Percentiles rank a stretch among this genome's conserved stretches.
Conservation (phyloP, 352 stramenopile species). For the Pilasporangium apinafurcum region DNA sequence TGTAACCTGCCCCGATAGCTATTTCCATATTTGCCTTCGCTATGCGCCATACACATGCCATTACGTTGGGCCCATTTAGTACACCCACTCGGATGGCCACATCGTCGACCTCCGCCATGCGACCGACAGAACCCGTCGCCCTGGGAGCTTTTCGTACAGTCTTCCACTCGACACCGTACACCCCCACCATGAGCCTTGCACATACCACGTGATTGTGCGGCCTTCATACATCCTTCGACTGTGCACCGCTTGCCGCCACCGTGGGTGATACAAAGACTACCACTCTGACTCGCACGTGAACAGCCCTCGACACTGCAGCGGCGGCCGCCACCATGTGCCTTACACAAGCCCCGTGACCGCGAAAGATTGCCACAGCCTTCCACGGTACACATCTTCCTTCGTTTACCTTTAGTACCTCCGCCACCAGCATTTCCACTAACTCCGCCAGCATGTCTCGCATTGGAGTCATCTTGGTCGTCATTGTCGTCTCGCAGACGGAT, state of each 20-base stretch:
- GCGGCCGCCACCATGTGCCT: slow-evolving; percentile 64
- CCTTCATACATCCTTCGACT: slow-evolving; percentile 70
- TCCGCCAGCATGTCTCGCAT: slow-evolving; percentile 4
- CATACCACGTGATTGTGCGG: slow-evolving; percentile 75
- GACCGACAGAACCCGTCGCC: slow-evolving; percentile 80
- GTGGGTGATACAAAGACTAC: slow-evolving; percentile 78
- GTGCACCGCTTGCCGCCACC: slow-evolving; percentile 81
- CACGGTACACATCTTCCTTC: slow-evolving; percentile 75
- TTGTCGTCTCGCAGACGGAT: slow-evolving; percentile 5
- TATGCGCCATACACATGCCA: slow-evolving; percentile 83
- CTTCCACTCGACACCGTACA: slow-evolving; percentile 79
- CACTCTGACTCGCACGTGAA: slow-evolving; percentile 69
- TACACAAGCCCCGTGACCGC: slow-evolving; percentile 70
- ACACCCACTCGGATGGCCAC: slow-evolving; percentile 62
- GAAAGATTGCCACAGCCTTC: slow-evolving; percentile 75
- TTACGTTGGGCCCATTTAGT: slow-evolving; percentile 81
- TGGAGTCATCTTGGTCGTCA: slow-evolving; percentile 5
- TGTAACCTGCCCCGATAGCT: slow-evolving; percentile 65
- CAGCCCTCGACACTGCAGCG: slow-evolving; percentile 79
- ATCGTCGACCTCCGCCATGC: slow-evolving; percentile 65
- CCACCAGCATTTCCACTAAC: slow-evolving; percentile 15
- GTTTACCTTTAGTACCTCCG: slow-evolving; percentile 43
- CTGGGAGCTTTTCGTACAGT: slow-evolving; percentile 76
- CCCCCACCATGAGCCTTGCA: slow-evolving; percentile 81
- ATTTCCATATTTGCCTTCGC: slow-evolving; percentile 76